Evolutionary conservation across 2,329 filamentous ascomycete species (phyloP).

Genomic region (Cytospora piceicola): DNA sequence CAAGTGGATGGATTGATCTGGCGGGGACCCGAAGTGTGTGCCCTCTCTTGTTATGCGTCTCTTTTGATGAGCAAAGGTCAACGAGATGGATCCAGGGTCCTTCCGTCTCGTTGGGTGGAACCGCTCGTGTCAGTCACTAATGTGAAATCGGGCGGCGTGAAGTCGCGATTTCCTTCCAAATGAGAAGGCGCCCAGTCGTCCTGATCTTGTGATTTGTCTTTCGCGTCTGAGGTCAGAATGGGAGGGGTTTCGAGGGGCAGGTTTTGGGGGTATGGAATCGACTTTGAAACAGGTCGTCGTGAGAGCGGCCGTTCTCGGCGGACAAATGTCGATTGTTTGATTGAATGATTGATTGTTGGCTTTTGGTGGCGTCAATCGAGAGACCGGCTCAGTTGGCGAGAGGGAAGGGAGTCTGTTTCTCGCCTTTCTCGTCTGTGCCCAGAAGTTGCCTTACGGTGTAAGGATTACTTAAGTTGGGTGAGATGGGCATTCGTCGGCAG

Average conservation of each 20-base stretch:
- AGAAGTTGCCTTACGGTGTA: slow-evolving; percentile 3
- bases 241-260: slow-evolving; percentile 24
- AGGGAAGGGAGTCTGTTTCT: slow-evolving; percentile 5
- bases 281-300: slow-evolving; percentile 30
- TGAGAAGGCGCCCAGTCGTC: slow-evolving; percentile 14
- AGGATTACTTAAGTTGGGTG: slow-evolving; percentile 4
- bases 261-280: slow-evolving; percentile 24
- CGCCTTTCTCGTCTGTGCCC: slow-evolving; percentile 6
- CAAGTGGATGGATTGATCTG: slow-evolving; percentile 21
- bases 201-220: slow-evolving; percentile 5
- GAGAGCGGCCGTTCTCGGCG: slow-evolving; percentile 22
- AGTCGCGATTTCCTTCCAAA: slow-evolving; percentile 14
- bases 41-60: slow-evolving; percentile 18
- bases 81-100: slow-evolving; percentile 25
- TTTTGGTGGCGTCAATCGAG: slow-evolving; percentile 13
- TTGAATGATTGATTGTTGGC: neutral
- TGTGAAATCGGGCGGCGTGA: neutral
- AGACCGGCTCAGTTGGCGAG: slow-evolving; percentile 16
- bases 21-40: slow-evolving; percentile 18
- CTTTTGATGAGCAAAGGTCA: slow-evolving; percentile 15
- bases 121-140: slow-evolving; percentile 14
- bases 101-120: slow-evolving; percentile 27
- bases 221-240: slow-evolving; percentile 24
- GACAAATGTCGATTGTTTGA: neutral
- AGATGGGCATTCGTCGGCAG: slow-evolving; percentile 9